Evolutionary conservation across 2,329 filamentous ascomycete genomes (phyloP).

Genomic region (Gyromitra esculenta): DNA sequence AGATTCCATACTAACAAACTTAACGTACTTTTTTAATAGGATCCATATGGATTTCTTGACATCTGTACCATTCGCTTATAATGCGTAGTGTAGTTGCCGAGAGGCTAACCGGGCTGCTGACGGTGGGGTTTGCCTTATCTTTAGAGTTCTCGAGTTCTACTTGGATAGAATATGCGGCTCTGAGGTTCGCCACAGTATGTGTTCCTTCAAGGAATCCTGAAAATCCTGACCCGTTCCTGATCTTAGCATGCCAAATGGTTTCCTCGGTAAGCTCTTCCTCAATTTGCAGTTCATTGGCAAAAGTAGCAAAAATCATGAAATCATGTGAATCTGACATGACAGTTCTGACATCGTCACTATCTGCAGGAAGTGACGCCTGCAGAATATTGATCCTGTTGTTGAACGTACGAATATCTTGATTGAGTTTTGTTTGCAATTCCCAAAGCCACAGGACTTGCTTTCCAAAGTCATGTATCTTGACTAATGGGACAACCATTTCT

Average conservation of each 20-base stretch:
- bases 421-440: slow-evolving; percentile 11
- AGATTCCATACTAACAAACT: not conserved
- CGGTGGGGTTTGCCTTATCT: not conserved
- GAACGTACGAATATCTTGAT: not conserved
- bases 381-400: not conserved
- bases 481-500: not conserved
- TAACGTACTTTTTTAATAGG: not conserved
- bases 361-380: not conserved
- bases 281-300: not conserved
- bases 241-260: not conserved
- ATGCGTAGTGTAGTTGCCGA: not conserved
- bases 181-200: not conserved
- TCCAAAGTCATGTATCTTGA: not conserved
- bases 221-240: slow-evolving; percentile 1
- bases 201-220: not conserved
- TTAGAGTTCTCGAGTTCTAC: not conserved
- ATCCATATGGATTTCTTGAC: not conserved
- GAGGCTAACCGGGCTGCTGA: not conserved
- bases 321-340: slow-evolving; percentile 7
- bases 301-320: slow-evolving; percentile 9
- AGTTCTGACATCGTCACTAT: not conserved
- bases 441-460: slow-evolving; percentile 2
- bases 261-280: not conserved
- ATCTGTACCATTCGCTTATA: slow-evolving; percentile 2
- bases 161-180: not conserved